Evolutionary conservation across 495 filamentous ascomycete genomes (phyloP).

Genomic region (Penicillium psychrofluorescens): DNA sequence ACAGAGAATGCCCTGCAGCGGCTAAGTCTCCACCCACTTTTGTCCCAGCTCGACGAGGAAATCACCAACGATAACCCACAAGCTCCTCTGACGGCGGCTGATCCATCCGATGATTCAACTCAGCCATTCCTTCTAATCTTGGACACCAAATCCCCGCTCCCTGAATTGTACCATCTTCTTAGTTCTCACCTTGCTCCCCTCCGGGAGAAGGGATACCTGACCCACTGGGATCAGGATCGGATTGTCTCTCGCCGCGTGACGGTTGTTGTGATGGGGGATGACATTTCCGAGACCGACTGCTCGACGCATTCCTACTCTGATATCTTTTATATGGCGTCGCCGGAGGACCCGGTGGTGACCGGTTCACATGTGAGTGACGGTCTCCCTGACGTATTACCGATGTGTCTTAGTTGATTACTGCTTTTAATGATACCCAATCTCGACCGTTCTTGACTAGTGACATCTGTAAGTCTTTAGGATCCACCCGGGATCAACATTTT

Average conservation of each 20-base stretch:
- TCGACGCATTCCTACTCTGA: constrained; percentile 38
- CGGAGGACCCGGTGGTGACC: constrained; percentile 13
- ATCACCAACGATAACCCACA: not conserved
- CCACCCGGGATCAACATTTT: too few relatives aligned
- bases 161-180: constrained; percentile 9
- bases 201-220: constrained; percentile 50
- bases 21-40: constrained; percentile 8
- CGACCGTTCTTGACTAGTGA: not conserved
- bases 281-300: constrained; percentile 43
- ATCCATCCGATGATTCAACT: not conserved
- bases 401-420: constrained; percentile 1
- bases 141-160: constrained; percentile 7
- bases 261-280: constrained; percentile 61
- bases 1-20: constrained; percentile 6
- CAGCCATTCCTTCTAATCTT: constrained; percentile 10
- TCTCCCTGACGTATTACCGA: constrained; percentile 13
- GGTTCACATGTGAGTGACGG: too few relatives aligned
- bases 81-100: not conserved
- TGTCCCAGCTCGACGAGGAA: not conserved
- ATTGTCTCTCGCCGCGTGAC: constrained; percentile 52
- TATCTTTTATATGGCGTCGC: constrained; percentile 61
- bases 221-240: constrained; percentile 43
- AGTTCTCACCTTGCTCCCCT: constrained; percentile 46
- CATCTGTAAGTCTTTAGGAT: too few relatives aligned
- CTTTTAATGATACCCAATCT: not conserved